Base-by-base conservation (phyloP, 352 stramenopile species). In the Phytophthora hibernalis region DNA sequence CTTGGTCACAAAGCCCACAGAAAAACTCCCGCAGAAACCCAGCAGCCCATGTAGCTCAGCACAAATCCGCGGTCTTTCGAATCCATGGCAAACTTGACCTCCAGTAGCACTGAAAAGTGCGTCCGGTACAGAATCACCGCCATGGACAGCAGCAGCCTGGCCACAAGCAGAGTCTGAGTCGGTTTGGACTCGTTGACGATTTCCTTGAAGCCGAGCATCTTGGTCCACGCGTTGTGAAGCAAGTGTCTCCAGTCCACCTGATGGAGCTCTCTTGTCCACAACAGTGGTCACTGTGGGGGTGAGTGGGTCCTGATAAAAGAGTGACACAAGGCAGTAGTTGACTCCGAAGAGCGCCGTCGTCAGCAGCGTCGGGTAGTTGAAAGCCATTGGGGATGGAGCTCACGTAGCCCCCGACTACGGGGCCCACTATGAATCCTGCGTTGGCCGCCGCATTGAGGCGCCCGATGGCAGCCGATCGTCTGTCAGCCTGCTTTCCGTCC, bases 21-120 rank as follows among this genome's bases (percentile, higher is more conserved):
- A 79, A 24, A 84, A 78, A 56, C 86, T 92, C 15, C 83, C 82
- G 24, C 85, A 58, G 16, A 87, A 85, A 3, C 82, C 84, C 11
- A 95, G 71, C 37, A 91, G 31, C 3, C 86, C 81, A 92, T 93
- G 75, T 95, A 95, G 61, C 86, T 93, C 31, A 95, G 71, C 55
- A 95, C 48, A 43, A 91, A 93, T 15, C 86, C 86, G 20, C 86
- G 66, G 20, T 74, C 65, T 35, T 78, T 82, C 18, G 86, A 78
- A 59, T 90, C 82, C 61, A 85, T 81, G 15, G 70, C 74, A 30
- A 91, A 93, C 65, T 95, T 95, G 59, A 92, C 86, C 71, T 95
- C 84, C 2, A 95, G 68, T 40, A 95, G 59, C 44, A 83, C 76
- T 9, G 83, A 88, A 31, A 95, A 95, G 48, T 95, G 86, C 11